Percentiles rank a stretch among this genome's conserved stretches.
Evolutionary conservation across 768 basidiomycete genomes (phyloP).

Genomic region (Suillus tomentosus): DNA sequence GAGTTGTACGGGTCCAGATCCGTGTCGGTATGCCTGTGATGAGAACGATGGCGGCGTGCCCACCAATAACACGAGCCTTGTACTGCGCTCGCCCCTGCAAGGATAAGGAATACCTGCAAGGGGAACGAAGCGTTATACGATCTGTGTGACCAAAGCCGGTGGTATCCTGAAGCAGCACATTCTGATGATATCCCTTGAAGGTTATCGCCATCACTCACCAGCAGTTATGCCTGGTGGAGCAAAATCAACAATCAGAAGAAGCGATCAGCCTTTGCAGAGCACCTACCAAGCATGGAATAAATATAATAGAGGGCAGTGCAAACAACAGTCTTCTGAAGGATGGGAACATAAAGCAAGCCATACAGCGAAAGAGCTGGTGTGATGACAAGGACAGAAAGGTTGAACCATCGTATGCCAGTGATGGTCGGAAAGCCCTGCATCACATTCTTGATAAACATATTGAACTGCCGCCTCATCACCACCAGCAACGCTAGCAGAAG

Average conservation of each 20-base stretch:
- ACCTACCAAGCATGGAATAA: slow-evolving; percentile 81
- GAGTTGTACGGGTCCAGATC: slow-evolving; percentile 86
- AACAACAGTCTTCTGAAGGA: slow-evolving; percentile 52
- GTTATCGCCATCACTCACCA: slow-evolving; percentile 28
- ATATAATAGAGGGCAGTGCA: slow-evolving; percentile 78
- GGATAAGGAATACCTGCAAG: slow-evolving; percentile 68
- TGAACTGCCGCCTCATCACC: slow-evolving; percentile 17
- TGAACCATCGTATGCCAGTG: slow-evolving; percentile 74
- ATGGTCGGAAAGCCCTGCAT: slow-evolving; percentile 46
- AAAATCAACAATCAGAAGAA: slow-evolving; percentile 20
- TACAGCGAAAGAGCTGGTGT: slow-evolving; percentile 73
- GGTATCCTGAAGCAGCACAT: slow-evolving; percentile 54
- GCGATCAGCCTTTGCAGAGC: slow-evolving; percentile 9
- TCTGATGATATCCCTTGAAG: slow-evolving; percentile 10
- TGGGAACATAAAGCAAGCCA: slow-evolving; percentile 55
- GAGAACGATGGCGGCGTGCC: slow-evolving; percentile 81
- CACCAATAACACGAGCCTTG: slow-evolving; percentile 90
- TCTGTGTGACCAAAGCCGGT: slow-evolving; percentile 85
- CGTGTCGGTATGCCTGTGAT: slow-evolving; percentile 85
- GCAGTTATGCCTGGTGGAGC: slow-evolving; percentile 49
- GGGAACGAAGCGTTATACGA: slow-evolving; percentile 74
- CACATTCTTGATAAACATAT: slow-evolving; percentile 18
- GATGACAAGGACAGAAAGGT: slow-evolving; percentile 64
- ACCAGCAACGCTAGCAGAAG: slow-evolving; percentile 3
- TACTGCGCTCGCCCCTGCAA: slow-evolving; percentile 80